These are phyloP conservation scores for Hypoxylon subgilvum DNA, from an alignment of 495 filamentous ascomycete species.

Conservation along the genomic window DNA sequence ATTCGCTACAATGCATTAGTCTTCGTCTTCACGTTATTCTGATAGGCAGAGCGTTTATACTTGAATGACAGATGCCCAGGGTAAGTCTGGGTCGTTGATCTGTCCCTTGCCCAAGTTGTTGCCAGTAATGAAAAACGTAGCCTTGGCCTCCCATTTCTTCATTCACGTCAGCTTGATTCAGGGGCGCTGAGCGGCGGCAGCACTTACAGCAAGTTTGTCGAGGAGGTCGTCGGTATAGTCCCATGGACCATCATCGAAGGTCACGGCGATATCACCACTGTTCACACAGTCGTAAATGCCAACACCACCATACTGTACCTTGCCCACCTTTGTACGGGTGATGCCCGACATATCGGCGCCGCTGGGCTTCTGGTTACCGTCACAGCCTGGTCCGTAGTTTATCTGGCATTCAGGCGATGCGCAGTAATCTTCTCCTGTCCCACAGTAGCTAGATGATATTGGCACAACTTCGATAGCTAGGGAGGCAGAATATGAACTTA, in stretches of 20 bases:
- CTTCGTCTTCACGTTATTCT: not conserved
- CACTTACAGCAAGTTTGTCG: constrained; percentile 61
- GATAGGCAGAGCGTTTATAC: constrained; percentile 41
- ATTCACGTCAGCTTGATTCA: constrained; percentile 19
- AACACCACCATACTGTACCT: constrained; percentile 63
- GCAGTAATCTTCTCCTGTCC: constrained; percentile 66
- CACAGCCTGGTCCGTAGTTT: constrained; percentile 68
- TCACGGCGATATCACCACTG: constrained; percentile 71
- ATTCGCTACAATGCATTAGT: constrained; percentile 60
- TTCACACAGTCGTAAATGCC: constrained; percentile 71
- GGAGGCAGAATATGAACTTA: constrained; percentile 25
- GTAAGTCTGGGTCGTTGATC: constrained; percentile 65
- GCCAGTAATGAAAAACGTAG: constrained; percentile 81
- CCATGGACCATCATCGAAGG: constrained; percentile 80
- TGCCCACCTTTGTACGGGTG: constrained; percentile 63
- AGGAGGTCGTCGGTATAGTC: constrained; percentile 72
- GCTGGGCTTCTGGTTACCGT: constrained; percentile 67
- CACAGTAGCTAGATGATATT: constrained; percentile 62
- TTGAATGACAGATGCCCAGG: constrained; percentile 66
- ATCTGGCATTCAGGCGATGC: constrained; percentile 72
- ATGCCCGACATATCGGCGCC: constrained; percentile 66
- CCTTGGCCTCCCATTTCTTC: constrained; percentile 67
- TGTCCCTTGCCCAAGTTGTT: constrained; percentile 74
- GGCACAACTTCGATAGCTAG: constrained; percentile 26
- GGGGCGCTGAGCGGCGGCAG: not conserved